Percentiles rank a stretch among this genome's conserved stretches.
Evolutionary conservation across 2,329 filamentous ascomycete genomes (phyloP).

Genomic region (Coniochaeta pulveracea): DNA sequence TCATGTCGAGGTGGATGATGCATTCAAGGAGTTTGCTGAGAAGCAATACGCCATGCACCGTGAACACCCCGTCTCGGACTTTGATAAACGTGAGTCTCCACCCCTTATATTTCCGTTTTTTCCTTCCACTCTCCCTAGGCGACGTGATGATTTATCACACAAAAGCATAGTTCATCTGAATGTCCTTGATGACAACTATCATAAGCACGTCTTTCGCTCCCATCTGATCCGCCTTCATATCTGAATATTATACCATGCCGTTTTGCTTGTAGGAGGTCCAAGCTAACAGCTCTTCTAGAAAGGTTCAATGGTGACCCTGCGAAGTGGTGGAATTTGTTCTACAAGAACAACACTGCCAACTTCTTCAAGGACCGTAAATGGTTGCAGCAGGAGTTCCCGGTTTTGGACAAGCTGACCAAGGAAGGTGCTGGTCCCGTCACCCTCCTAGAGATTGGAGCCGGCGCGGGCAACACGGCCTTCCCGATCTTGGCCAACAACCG

Average conservation of each 20-base stretch:
- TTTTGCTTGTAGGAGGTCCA: constrained; percentile 8
- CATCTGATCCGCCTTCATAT: constrained; percentile 44
- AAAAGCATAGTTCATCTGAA: constrained; percentile 69
- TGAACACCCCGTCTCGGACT: constrained; percentile 77
- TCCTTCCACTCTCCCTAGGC: constrained; percentile 1
- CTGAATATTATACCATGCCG: background rate
- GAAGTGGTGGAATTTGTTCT: constrained; percentile 97
- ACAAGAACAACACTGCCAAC: constrained; percentile 93
- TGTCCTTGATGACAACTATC: constrained; percentile 46
- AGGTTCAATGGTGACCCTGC: constrained; percentile 85
- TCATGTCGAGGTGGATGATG: constrained; percentile 85
- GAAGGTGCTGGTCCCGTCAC: constrained; percentile 57
- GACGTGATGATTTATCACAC: constrained; percentile 34
- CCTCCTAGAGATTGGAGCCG: constrained; percentile 84
- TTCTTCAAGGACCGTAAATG: constrained; percentile 99
- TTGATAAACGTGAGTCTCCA: constrained; percentile 63
- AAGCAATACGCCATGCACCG: constrained; percentile 78
- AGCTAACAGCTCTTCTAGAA: constrained; percentile 26
- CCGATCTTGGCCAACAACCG: constrained; percentile 76
- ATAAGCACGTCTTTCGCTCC: constrained; percentile 59
- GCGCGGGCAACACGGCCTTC: constrained; percentile 93
- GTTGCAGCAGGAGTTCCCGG: constrained; percentile 90
- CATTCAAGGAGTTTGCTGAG: constrained; percentile 77
- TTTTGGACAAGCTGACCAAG: constrained; percentile 65
- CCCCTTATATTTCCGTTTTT: constrained; percentile 3